Conservation (phyloP, 108 stramenopile species). For the Parietichytrium sp. region DNA sequence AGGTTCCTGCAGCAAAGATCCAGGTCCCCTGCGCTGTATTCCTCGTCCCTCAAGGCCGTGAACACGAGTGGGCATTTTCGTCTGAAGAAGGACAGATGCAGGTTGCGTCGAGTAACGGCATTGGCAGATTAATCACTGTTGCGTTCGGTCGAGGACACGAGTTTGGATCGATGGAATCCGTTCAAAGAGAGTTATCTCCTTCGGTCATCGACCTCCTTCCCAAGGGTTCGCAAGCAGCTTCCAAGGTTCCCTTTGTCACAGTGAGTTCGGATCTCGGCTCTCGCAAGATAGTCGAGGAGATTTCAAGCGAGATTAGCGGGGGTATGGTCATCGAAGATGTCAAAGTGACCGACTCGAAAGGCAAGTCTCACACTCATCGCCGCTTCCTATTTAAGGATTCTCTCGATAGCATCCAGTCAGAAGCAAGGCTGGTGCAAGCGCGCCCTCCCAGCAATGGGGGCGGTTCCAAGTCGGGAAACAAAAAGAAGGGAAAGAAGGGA, state of each 20-base stretch:
- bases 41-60: slow-evolving; percentile 35
- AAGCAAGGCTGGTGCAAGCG: neutral
- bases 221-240: neutral
- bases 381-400: neutral
- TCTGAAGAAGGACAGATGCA: slow-evolving; percentile 1
- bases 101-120: neutral
- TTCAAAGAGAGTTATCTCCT: neutral
- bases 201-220: neutral
- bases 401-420: neutral
- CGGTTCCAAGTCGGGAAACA: neutral
- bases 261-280: neutral
- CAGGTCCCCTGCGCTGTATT: slow-evolving; percentile 20
- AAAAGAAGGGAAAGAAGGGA: slow-evolving; percentile 36
- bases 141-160: neutral
- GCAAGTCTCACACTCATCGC: slow-evolving; percentile 1
- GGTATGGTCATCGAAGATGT: slow-evolving; percentile 9
- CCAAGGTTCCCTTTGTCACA: slow-evolving; percentile 26
- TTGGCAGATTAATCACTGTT: neutral
- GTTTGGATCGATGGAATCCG: slow-evolving; percentile 4
- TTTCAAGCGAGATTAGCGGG: neutral
- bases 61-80: slow-evolving; percentile 6
- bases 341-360: neutral
- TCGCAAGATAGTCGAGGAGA: neutral
- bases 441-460: too few species aligned
- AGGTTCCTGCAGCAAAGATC: neutral